Base-by-base conservation (phyloP, 1,139 yeast species). In the Sugiyamaella japonica region DNA sequence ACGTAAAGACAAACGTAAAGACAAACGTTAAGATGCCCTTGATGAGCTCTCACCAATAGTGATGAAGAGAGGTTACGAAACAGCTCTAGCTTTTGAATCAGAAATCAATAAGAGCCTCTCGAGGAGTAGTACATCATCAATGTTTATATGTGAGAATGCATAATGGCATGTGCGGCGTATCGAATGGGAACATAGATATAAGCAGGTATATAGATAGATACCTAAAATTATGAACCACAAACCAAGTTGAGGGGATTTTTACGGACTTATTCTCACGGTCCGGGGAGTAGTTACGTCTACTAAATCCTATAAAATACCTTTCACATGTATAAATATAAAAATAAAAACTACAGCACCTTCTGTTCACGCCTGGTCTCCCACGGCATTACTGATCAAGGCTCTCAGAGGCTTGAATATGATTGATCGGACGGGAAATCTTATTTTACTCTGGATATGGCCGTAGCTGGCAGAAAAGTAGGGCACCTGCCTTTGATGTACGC, bases 301-400 rank as follows among this genome's bases (percentile, higher is more conserved):
- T 20, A n/a, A n/a, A 20, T 20, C 6, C 25, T 20, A 20, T 29
- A 7, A 9, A 29, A 9, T 5, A 29, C 4, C n/a, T 29, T 29
- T 29, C 34, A 5, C n/a, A 29, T 29, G 34, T 29, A 29, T 5
- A 9, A 12, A 29, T 4, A 12, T 3, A n/a, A 36, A 36, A 38
- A 16, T 12, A 38, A 38, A 38, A 38, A 38, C 41, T 38, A 38
- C 41, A 38, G 41, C 41, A 38, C 41, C 41, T 38, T 42, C 46
- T 42, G 46, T 42, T 42, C 46, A 42, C 46, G 46, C 46, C 46
- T 42, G 46, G 46, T 42, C 46, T 42, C 46, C 46, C 46, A 42
- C 46, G 46, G 46, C 46, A 42, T 42, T 42, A 42, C 46, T 42
- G 46, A 42, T 42, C 46, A 42, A 42, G 46, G 46, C 46, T 42